Evolutionary conservation across 2,329 filamentous ascomycete genomes (phyloP).

Genomic region (Fusarium lateritium): DNA sequence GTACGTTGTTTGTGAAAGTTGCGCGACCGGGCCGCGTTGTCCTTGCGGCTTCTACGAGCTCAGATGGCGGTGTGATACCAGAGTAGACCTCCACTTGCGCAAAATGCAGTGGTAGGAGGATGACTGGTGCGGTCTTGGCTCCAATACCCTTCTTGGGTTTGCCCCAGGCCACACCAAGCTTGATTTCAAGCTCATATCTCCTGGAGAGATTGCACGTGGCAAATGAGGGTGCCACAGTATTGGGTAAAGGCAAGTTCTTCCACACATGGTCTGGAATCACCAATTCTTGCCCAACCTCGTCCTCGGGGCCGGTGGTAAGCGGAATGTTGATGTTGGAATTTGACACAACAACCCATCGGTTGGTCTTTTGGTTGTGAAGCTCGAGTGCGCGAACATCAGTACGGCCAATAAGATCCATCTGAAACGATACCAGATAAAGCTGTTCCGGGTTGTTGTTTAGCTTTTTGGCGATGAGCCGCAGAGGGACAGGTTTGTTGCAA

Average conservation of each 20-base stretch:
- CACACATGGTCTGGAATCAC: slow-evolving; percentile 80
- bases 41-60: slow-evolving; percentile 75
- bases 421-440: slow-evolving; percentile 82
- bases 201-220: slow-evolving; percentile 89
- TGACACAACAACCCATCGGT: slow-evolving; percentile 82
- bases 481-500: slow-evolving; percentile 87
- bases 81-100: slow-evolving; percentile 84
- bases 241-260: slow-evolving; percentile 80
- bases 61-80: slow-evolving; percentile 84
- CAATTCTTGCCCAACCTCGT: slow-evolving; percentile 75
- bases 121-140: slow-evolving; percentile 71
- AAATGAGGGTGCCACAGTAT: slow-evolving; percentile 89
- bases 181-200: slow-evolving; percentile 86
- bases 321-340: slow-evolving; percentile 80
- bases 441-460: slow-evolving; percentile 77
- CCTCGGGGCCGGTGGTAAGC: slow-evolving; percentile 70
- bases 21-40: slow-evolving; percentile 57
- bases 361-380: slow-evolving; percentile 77
- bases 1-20: slow-evolving; percentile 50
- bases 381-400: slow-evolving; percentile 87
- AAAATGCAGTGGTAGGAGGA: slow-evolving; percentile 84
- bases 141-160: slow-evolving; percentile 60
- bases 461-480: slow-evolving; percentile 85
- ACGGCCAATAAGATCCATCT: slow-evolving; percentile 85
- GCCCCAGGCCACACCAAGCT: slow-evolving; percentile 83